These are phyloP conservation scores for Fraxinus floribunda DNA, from an alignment of 305 asterid species.

Conservation along the genomic window DNA sequence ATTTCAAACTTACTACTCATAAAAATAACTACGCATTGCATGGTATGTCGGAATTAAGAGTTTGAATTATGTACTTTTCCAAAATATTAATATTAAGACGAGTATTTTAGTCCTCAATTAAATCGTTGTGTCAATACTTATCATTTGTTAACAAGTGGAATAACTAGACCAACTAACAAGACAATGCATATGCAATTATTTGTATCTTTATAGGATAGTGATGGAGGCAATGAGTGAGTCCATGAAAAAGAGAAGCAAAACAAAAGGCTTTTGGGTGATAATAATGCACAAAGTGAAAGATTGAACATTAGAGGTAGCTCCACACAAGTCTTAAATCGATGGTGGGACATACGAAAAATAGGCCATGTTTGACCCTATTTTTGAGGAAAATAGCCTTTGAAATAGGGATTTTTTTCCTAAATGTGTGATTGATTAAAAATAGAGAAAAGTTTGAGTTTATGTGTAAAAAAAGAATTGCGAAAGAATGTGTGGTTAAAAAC, in stretches of 20 bases:
- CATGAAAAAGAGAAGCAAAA: background rate
- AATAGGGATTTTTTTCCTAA: too few relatives aligned
- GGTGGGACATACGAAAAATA: background rate
- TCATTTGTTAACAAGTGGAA: background rate
- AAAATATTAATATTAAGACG: background rate
- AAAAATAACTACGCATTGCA: background rate
- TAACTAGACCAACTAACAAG: background rate
- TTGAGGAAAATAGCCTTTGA: too few relatives aligned
- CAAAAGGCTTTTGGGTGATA: background rate
- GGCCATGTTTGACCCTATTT: background rate
- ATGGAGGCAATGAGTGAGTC: slow-evolving; percentile 28
- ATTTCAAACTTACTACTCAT: background rate
- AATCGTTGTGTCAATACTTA: background rate
- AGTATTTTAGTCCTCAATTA: background rate
- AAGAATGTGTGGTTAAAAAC: too few relatives aligned
- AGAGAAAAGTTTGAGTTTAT: too few relatives aligned
- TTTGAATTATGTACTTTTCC: background rate
- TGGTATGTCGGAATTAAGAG: too few relatives aligned
- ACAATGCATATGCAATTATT: slow-evolving; percentile 12
- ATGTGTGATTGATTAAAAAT: too few relatives aligned
- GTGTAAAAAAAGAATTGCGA: too few relatives aligned
- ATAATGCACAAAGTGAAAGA: background rate
- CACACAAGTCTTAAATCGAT: background rate
- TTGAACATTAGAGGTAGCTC: background rate
- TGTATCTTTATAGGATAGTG: slow-evolving; percentile 25